These are phyloP conservation scores for Candida patagonica DNA, from an alignment of 805 yeast species.

Conservation along the genomic window DNA sequence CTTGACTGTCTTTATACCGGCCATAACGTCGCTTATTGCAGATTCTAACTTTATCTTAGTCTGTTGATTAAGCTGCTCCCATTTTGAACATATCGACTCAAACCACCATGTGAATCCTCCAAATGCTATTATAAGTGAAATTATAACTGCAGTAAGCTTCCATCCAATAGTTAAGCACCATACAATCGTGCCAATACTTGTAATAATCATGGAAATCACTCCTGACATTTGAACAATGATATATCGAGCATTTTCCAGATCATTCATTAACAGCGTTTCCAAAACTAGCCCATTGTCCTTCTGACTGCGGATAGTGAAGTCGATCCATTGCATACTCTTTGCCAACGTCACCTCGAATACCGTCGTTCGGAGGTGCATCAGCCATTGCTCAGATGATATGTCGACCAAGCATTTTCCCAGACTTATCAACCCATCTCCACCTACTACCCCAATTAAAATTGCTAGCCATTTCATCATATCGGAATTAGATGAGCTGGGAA, in stretches of 20 bases:
- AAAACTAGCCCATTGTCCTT: constrained; percentile 39
- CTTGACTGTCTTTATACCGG: constrained; percentile 55
- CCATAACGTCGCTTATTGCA: constrained; percentile 41
- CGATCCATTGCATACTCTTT: constrained; percentile 33
- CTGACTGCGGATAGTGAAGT: constrained; percentile 11
- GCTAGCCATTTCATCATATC: constrained; percentile 52
- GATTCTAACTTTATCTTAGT: constrained; percentile 17
- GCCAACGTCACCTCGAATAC: constrained; percentile 41
- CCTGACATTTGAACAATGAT: constrained; percentile 56
- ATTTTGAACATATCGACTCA: constrained; percentile 40
- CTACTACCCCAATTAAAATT: constrained; percentile 51
- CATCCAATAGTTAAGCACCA: constrained; percentile 82
- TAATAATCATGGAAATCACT: constrained; percentile 41
- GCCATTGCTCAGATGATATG: constrained; percentile 60
- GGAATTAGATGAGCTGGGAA: constrained; percentile 32
- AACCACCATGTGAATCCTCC: constrained; percentile 42
- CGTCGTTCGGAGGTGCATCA: constrained; percentile 40
- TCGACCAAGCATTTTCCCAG: constrained; percentile 43
- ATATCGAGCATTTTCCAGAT: constrained; percentile 64
- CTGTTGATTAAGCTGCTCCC: constrained; percentile 44
- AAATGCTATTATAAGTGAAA: constrained; percentile 64
- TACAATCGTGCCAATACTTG: constrained; percentile 50
- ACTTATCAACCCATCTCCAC: constrained; percentile 49
- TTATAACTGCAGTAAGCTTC: constrained; percentile 76
- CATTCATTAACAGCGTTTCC: constrained; percentile 66